Percentiles rank a stretch among this genome's conserved stretches.
Evolutionary conservation across 164 flowering plant species (phyloP).

Genomic region (Vitis cinerea): DNA sequence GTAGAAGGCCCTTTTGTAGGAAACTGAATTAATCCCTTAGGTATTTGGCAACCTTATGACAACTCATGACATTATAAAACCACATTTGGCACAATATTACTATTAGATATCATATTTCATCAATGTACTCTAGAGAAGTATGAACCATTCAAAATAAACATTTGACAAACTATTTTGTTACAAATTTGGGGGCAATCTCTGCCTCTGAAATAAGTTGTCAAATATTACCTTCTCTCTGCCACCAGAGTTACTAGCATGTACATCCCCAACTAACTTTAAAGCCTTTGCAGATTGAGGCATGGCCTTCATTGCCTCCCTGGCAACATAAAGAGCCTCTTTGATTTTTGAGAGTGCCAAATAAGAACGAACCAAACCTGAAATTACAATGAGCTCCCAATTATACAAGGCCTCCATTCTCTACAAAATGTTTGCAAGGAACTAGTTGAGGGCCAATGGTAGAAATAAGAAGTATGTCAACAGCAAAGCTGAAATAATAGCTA

Average conservation of each 20-base stretch:
- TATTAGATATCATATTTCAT: too few species aligned
- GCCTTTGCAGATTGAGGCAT: conserved; percentile 98
- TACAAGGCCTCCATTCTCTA: neutral
- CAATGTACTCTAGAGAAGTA: neutral
- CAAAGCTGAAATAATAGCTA: neutral
- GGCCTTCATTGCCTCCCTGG: conserved; percentile 94
- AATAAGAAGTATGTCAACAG: neutral
- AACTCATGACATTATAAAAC: too few species aligned
- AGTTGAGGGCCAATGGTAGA: neutral
- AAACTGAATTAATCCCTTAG: too few species aligned
- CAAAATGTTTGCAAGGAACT: neutral
- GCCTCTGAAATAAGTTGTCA: neutral
- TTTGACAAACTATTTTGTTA: neutral
- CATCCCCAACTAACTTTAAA: conserved; percentile 94
- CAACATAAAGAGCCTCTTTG: conserved; percentile 86
- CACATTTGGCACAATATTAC: too few species aligned
- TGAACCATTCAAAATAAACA: neutral
- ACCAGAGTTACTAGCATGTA: conserved; percentile 77
- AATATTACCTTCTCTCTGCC: conserved; percentile 86
- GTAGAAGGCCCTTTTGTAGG: too few species aligned
- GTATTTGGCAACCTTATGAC: too few species aligned
- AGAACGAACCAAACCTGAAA: conserved; percentile 85
- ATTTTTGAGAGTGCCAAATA: conserved; percentile 77
- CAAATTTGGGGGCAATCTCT: neutral
- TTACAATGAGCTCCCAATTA: conserved; percentile 7